phyloP scores from a whole-genome alignment of 768 basidiomycete genomes.

The Steccherinum ochraceum region DNA sequence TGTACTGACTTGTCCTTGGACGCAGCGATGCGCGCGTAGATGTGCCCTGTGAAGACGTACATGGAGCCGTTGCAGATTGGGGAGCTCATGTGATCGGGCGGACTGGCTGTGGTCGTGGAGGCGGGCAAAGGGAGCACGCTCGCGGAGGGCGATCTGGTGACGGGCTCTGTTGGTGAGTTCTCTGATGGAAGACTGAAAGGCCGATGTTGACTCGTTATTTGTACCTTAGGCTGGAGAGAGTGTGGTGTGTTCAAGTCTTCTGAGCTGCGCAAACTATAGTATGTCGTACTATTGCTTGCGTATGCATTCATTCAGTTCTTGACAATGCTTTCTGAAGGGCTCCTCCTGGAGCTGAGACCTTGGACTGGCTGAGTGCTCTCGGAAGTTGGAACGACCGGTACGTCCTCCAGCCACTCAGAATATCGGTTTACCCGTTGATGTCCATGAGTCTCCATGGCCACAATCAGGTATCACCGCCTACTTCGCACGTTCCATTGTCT shows the following conservation, averaged over 20 bases:
- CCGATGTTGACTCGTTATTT: background rate
- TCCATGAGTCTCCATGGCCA: too few species aligned
- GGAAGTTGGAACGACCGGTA: conserved; percentile 71
- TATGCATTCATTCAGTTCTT: background rate
- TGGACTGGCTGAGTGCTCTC: conserved; percentile 83
- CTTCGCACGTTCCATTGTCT: conserved; percentile 74
- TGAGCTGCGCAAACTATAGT: conserved; percentile 49
- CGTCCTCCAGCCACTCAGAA: conserved; percentile 15
- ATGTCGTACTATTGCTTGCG: conserved; percentile 18
- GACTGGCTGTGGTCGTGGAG: conserved; percentile 60
- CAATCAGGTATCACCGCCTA: conserved; percentile 80
- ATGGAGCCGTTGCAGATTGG: conserved; percentile 46
- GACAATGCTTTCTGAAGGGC: conserved; percentile 37
- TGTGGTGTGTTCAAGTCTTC: conserved; percentile 58
- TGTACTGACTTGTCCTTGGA: conserved; percentile 79
- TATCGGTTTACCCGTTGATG: too few species aligned
- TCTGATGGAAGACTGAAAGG: background rate
- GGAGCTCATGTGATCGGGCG: conserved; percentile 62
- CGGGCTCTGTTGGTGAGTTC: conserved; percentile 49
- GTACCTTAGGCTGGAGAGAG: conserved; percentile 64
- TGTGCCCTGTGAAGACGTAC: conserved; percentile 69
- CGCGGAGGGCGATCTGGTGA: conserved; percentile 64
- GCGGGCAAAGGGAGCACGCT: conserved; percentile 49
- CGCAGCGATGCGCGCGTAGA: conserved; percentile 84
- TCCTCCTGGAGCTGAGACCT: conserved; percentile 49